Base-by-base conservation (phyloP, 352 stramenopile species). In the Phytophthora agathidicida region DNA sequence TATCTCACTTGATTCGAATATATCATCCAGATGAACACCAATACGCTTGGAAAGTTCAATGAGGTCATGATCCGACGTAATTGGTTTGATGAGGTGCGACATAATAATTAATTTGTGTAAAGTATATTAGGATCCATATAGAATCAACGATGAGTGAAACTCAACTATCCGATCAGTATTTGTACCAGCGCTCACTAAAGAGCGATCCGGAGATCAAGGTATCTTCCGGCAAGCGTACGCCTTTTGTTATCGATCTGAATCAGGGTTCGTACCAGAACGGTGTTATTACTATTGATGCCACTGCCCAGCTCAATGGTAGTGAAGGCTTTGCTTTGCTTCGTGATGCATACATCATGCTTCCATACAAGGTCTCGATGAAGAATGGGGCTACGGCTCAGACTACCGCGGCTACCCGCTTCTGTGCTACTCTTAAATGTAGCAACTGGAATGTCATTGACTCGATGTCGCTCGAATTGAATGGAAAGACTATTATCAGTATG, bases 1-100 rank as follows among this genome's bases (percentile, higher is more conserved):
- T 8, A 69, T 55, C 16, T 69, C 51, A 60, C 14, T 60, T 0
- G 41, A 60, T 5, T 60, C 51, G 5, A 30, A 60, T n/a, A 60
- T 60, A 52, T 32, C 8, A 39, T 60, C 39, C 0, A 51, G 7
- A 16, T 60, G 30, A 20, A 52, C 51, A 2, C 8, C 24, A 5
- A 60, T 27, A 8, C 24, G 30, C 4, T 50, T 11, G n/a, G 50
- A 13, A 10, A 60, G 50, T 26, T 60, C 31, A 3, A 60, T 60
- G 0, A 60, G 28, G 19, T 51, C 50, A 17, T 63, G 44, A 32
- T 56, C 43, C 5, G 3, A 27, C 3, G 52, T 51, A 4, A 57
- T 47, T 6, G 36, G 13, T 5, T 48, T 57, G 11, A 57, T 41
- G 4, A 57, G 48, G 11, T 26, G 0, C 0, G 2, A 2, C 48